phyloP scores from a whole-genome alignment of 2,329 filamentous ascomycete genomes.

The Fusarium napiforme region DNA sequence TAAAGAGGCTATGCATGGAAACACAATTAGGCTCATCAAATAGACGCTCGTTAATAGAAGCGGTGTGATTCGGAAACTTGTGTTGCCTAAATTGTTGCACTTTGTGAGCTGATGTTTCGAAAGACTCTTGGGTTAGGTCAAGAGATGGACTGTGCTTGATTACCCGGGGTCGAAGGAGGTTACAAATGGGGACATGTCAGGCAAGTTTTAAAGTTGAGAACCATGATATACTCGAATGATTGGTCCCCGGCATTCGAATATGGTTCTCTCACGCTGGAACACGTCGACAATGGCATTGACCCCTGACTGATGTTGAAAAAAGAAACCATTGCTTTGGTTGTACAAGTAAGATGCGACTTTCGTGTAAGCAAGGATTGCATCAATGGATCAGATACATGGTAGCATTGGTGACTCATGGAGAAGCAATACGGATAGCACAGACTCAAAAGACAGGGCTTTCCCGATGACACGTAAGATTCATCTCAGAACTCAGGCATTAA shows the following conservation, averaged over 20 bases:
- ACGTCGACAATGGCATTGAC: not conserved
- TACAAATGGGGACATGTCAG: slow-evolving; percentile 12
- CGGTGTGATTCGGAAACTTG: slow-evolving; percentile 23
- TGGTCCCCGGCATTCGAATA: slow-evolving; percentile 1
- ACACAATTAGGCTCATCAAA: slow-evolving; percentile 7
- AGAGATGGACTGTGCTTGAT: slow-evolving; percentile 36
- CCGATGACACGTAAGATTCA: slow-evolving; percentile 18
- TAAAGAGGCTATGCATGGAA: not conserved
- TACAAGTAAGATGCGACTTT: not conserved
- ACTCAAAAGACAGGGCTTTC: slow-evolving; percentile 3
- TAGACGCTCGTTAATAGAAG: slow-evolving; percentile 8
- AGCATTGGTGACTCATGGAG: slow-evolving; percentile 1
- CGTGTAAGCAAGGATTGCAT: slow-evolving; percentile 1
- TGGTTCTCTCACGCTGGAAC: not conserved
- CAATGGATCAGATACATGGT: not conserved
- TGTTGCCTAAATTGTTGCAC: slow-evolving; percentile 10
- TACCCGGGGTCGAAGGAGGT: slow-evolving; percentile 12
- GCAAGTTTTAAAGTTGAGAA: slow-evolving; percentile 7
- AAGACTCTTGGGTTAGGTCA: slow-evolving; percentile 21
- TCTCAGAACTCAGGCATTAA: not conserved
- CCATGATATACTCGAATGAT: not conserved
- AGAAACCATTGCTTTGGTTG: not conserved
- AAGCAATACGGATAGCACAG: not conserved
- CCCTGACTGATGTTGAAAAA: not conserved
- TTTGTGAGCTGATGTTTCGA: slow-evolving; percentile 29